phyloP scores from a whole-genome alignment of 2,329 filamentous ascomycete genomes.

The Drechslerella dactyloides region DNA sequence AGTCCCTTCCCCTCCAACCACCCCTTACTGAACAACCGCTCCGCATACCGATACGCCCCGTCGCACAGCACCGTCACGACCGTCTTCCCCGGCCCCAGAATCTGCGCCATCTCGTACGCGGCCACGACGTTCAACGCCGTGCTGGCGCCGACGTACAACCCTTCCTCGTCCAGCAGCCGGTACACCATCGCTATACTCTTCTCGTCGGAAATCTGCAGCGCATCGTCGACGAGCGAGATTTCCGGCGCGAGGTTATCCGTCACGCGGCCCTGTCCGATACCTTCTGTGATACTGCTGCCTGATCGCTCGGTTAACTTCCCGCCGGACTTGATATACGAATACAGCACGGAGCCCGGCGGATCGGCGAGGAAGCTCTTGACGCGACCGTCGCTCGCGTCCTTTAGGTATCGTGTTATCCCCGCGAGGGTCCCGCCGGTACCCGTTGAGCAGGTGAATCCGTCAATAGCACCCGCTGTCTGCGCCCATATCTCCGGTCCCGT shows the following conservation, averaged over 20 bases:
- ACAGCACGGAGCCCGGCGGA: constrained; percentile 89
- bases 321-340: constrained; percentile 86
- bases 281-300: constrained; percentile 93
- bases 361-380: constrained; percentile 92
- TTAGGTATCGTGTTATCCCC: constrained; percentile 85
- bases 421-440: constrained; percentile 92
- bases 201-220: constrained; percentile 83
- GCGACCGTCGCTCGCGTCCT: constrained; percentile 75
- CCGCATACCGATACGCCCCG: constrained; percentile 96
- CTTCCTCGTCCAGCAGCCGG: constrained; percentile 92
- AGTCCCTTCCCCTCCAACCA: constrained; percentile 90
- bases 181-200: constrained; percentile 99
- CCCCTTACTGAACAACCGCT: constrained; percentile 86
- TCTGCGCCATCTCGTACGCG: constrained; percentile 89
- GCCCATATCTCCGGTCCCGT: constrained; percentile 97
- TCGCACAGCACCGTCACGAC: constrained; percentile 95
- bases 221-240: constrained; percentile 81
- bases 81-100: constrained; percentile 83
- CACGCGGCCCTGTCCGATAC: constrained; percentile 93
- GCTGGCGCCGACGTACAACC: constrained; percentile 91
- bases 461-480: constrained; percentile 82
- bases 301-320: constrained; percentile 80
- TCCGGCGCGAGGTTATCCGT: constrained; percentile 94
- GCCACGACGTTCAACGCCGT: constrained; percentile 94
- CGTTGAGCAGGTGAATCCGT: constrained; percentile 94